Conservation (phyloP, 768 basidiomycete genomes). For the Omphalotus guepiniiformis region DNA sequence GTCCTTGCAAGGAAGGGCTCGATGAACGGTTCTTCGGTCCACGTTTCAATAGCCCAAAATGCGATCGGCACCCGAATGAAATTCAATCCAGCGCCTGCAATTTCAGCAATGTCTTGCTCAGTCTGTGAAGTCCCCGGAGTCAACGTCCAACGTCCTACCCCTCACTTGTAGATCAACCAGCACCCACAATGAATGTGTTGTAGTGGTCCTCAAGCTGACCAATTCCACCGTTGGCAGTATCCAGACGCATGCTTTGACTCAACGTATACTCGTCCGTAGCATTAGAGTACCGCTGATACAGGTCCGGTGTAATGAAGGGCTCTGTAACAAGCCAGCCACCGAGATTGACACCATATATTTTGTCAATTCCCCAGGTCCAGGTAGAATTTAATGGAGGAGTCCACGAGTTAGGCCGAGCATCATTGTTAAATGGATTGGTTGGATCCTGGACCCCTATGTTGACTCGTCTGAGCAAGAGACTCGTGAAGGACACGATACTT, state of each 20-base stretch:
- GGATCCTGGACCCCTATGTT: slow-evolving; percentile 54
- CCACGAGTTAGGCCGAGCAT: slow-evolving; percentile 67
- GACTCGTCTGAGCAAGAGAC: background rate
- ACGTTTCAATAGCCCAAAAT: slow-evolving; percentile 83
- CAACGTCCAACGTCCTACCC: background rate
- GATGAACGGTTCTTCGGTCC: slow-evolving; percentile 72
- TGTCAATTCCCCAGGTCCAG: slow-evolving; percentile 64
- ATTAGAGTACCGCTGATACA: slow-evolving; percentile 57
- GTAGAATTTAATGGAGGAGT: slow-evolving; percentile 65
- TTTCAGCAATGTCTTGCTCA: slow-evolving; percentile 80
- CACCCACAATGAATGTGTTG: slow-evolving; percentile 71
- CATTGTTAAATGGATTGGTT: slow-evolving; percentile 61
- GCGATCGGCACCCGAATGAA: slow-evolving; percentile 78
- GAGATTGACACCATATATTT: slow-evolving; percentile 60
- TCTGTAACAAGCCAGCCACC: slow-evolving; percentile 75
- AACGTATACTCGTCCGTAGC: slow-evolving; percentile 67
- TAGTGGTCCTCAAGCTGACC: slow-evolving; percentile 73
- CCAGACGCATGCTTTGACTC: slow-evolving; percentile 58
- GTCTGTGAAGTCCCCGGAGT: slow-evolving; percentile 41
- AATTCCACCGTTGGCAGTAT: slow-evolving; percentile 55
- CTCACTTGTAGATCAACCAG: background rate
- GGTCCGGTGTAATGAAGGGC: slow-evolving; percentile 67
- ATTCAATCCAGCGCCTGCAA: slow-evolving; percentile 81
- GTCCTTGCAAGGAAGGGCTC: too few relatives aligned
- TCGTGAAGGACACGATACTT: slow-evolving; percentile 20